These are phyloP conservation scores for Neurospora sp. DNA, from an alignment of 495 filamentous ascomycete species.

Conservation along the genomic window DNA sequence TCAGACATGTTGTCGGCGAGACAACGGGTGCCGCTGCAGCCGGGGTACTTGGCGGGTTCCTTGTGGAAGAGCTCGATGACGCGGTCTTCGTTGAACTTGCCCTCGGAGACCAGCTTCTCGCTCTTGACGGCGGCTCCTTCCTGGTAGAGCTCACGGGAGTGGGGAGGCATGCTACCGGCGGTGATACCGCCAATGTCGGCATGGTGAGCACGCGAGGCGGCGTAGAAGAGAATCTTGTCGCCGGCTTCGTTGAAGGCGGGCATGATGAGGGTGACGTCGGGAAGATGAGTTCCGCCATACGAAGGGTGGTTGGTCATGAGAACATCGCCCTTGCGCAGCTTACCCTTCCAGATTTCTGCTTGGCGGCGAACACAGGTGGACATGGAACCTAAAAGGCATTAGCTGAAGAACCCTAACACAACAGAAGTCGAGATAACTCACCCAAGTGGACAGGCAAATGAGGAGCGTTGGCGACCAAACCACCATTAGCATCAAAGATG, in stretches of 20 bases:
- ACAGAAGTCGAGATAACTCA: constrained; percentile 6
- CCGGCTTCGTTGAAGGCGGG: constrained; percentile 72
- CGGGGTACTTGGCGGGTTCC: constrained; percentile 76
- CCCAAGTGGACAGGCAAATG: constrained; percentile 89
- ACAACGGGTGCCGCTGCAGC: constrained; percentile 82
- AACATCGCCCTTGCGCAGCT: constrained; percentile 83
- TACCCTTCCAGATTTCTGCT: constrained; percentile 86
- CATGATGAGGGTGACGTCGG: constrained; percentile 90
- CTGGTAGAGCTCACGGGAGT: constrained; percentile 85
- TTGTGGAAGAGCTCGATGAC: constrained; percentile 74
- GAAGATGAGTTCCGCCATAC: constrained; percentile 70
- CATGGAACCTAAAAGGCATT: constrained; percentile 43
- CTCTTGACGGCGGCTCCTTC: constrained; percentile 91
- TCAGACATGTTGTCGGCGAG: constrained; percentile 92
- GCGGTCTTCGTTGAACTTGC: constrained; percentile 77
- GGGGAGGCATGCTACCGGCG: constrained; percentile 92
- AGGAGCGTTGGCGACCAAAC: constrained; percentile 87
- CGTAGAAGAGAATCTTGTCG: constrained; percentile 89
- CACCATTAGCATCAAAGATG: constrained; percentile 83
- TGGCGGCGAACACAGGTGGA: constrained; percentile 90
- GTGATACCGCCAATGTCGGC: constrained; percentile 96
- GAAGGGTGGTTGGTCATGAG: constrained; percentile 94
- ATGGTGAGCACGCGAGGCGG: constrained; percentile 89
- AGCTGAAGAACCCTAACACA: background rate
- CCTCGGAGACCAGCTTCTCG: constrained; percentile 87